These are phyloP conservation scores for Fusarium penzigii DNA, from an alignment of 2,329 filamentous ascomycete species.

Conservation along the genomic window DNA sequence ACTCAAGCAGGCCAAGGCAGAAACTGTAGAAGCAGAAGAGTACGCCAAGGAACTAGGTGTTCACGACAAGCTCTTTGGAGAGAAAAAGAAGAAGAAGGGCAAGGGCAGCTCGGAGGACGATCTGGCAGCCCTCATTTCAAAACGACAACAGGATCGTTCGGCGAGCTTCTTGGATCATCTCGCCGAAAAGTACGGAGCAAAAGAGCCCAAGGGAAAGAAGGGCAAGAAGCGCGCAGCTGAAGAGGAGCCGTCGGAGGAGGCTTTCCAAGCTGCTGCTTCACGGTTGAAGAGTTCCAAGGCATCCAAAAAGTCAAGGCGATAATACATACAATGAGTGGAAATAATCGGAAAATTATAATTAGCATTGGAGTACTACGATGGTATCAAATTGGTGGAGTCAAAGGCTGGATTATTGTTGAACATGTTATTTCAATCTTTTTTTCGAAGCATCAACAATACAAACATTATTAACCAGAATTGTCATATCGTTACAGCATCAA, in stretches of 20 bases:
- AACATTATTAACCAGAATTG: too few species aligned
- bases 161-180: constrained; percentile 69
- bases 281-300: constrained; percentile 40
- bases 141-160: constrained; percentile 63
- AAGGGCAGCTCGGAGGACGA: constrained; percentile 49
- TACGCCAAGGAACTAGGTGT: constrained; percentile 74
- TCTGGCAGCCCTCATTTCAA: constrained; percentile 74
- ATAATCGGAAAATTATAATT: background rate
- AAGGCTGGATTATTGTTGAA: background rate
- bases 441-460: background rate
- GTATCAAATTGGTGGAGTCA: background rate
- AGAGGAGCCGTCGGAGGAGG: constrained; percentile 64
- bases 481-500: too few species aligned
- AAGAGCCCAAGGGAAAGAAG: constrained; percentile 46
- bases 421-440: background rate
- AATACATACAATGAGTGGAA: background rate
- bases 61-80: constrained; percentile 66
- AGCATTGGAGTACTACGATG: constrained; percentile 2
- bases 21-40: constrained; percentile 73
- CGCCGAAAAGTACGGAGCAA: constrained; percentile 71
- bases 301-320: constrained; percentile 17
- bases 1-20: constrained; percentile 62
- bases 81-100: constrained; percentile 45
- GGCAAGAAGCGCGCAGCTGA: constrained; percentile 58
- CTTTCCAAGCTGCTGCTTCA: constrained; percentile 58